Base-by-base conservation (phyloP, 1,139 yeast species). In the Candida labiduridarum region DNA sequence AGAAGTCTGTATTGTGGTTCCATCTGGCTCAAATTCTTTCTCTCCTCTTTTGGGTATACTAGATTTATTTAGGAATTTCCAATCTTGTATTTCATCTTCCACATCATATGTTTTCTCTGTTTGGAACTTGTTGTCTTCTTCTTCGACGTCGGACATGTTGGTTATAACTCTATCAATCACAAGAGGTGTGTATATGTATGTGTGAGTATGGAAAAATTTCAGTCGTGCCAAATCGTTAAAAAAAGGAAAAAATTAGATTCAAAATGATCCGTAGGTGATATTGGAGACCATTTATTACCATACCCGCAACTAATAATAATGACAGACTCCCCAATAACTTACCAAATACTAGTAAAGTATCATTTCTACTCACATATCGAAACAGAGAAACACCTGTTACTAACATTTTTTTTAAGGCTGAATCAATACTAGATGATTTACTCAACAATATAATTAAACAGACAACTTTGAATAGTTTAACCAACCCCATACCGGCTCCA, bases 11-110 rank as follows among this genome's bases (percentile, higher is more conserved):
- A 79, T 71, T 2, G 66, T 62, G 0, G 95, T 85, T 0, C 92
- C 90, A 65, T 87, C 94, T 0, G 96, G 97, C 53, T 84, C 96
- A 58, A 85, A 87, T 56, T 89, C 97, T 65, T 92, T 92, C 52
- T 84, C 94, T 2, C 97, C 97, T 54, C 94, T 71, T 55, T 79
- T 82, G 1, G 87, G 87, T n/a, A 82, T 60, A 1, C 41, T 61
- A 39, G 53, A 54, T 59, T 35, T 67, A 58, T 62, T 59, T 3
- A 83, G 64, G 40, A 69, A 62, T 38, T 83, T 71, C 94, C 95
- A 87, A 63, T 89, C 96, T 55, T 82, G 90, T 19, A 78, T 72
- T 50, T 82, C 87, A 53, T 87, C 96, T 43, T 84, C 87, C 8
- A 51, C 41, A 45, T 56, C 60, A 39, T 52, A 41, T 35, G 39